A percentile compares a stretch with the other conserved stretches of the same genome.
These are phyloP conservation scores for Euphrasia arctica DNA, from an alignment of 305 asterid species.

Conservation along the genomic window DNA sequence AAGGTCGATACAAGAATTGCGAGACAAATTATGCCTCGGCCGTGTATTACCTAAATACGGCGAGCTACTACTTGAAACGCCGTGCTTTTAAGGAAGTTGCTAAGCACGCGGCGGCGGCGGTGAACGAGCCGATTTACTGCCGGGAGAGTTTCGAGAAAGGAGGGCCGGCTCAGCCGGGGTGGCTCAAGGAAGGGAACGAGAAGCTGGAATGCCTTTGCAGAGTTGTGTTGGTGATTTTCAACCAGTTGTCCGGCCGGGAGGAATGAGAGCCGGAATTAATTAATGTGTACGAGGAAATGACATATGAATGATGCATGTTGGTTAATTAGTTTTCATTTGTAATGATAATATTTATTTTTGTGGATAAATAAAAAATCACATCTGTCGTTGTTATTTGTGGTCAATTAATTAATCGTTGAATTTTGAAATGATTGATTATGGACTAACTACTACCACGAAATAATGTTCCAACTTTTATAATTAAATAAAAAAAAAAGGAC, in stretches of 20 bases:
- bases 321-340: not conserved
- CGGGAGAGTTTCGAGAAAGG: slow-evolving; percentile 1
- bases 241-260: slow-evolving; percentile 15
- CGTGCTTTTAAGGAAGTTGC: slow-evolving; percentile 8
- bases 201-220: slow-evolving; percentile 28
- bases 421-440: too few species aligned
- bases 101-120: slow-evolving; percentile 17
- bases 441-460: too few species aligned
- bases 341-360: too few species aligned
- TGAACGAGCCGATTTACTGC: slow-evolving; percentile 25
- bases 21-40: slow-evolving; percentile 14
- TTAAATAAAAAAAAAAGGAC: too few species aligned
- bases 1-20: slow-evolving; percentile 21
- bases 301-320: not conserved
- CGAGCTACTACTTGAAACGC: slow-evolving; percentile 12
- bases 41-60: slow-evolving; percentile 13
- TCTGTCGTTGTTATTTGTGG: too few species aligned
- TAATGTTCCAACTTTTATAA: too few species aligned
- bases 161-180: slow-evolving; percentile 2
- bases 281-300: not conserved
- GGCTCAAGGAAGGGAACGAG: slow-evolving; percentile 20
- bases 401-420: too few species aligned
- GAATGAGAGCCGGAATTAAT: not conserved
- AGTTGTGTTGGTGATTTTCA: slow-evolving; percentile 21
- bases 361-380: too few species aligned